A percentile compares a stretch with the other conserved stretches of the same genome.
phyloP scores from a whole-genome alignment of 306 rosid genomes.

The Canavalia ensiformis region DNA sequence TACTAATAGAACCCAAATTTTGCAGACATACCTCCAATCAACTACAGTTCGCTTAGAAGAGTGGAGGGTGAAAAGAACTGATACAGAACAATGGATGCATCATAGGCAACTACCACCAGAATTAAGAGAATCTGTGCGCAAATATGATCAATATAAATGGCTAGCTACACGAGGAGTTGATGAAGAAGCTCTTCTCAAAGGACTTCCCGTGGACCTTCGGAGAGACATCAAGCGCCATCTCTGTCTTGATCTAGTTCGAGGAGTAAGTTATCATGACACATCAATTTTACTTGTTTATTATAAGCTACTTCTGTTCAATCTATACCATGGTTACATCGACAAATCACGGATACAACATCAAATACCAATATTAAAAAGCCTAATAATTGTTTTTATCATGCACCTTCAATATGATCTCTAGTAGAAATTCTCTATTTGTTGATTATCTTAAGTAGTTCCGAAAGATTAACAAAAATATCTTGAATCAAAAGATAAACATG shows the following conservation, averaged over 20 bases:
- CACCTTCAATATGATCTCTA: too few relatives aligned
- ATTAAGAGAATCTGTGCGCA: slow-evolving; percentile 73
- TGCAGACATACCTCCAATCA: slow-evolving; percentile 90
- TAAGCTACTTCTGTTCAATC: not conserved
- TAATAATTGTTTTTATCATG: too few relatives aligned
- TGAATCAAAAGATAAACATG: too few relatives aligned
- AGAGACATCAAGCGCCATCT: slow-evolving; percentile 96
- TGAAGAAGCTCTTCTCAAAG: slow-evolving; percentile 83
- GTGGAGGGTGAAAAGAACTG: slow-evolving; percentile 93
- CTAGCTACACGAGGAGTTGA: slow-evolving; percentile 93
- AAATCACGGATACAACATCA: not conserved
- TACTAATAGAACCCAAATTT: slow-evolving; percentile 22
- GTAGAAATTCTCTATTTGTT: too few relatives aligned
- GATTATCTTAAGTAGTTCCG: too few relatives aligned
- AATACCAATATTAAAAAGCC: not conserved
- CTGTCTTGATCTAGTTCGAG: slow-evolving; percentile 90
- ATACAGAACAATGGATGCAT: slow-evolving; percentile 97
- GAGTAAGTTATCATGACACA: slow-evolving; percentile 61
- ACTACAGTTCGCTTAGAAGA: slow-evolving; percentile 87
- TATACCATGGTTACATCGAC: not conserved
- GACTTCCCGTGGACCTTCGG: slow-evolving; percentile 82
- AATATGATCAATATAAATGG: slow-evolving; percentile 93
- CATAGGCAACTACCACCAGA: slow-evolving; percentile 88
- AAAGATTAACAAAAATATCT: too few relatives aligned
- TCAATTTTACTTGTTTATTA: not conserved